Evolutionary conservation across 2,329 filamentous ascomycete species (phyloP).

Genomic region (Stagonosporopsis rhizophila): DNA sequence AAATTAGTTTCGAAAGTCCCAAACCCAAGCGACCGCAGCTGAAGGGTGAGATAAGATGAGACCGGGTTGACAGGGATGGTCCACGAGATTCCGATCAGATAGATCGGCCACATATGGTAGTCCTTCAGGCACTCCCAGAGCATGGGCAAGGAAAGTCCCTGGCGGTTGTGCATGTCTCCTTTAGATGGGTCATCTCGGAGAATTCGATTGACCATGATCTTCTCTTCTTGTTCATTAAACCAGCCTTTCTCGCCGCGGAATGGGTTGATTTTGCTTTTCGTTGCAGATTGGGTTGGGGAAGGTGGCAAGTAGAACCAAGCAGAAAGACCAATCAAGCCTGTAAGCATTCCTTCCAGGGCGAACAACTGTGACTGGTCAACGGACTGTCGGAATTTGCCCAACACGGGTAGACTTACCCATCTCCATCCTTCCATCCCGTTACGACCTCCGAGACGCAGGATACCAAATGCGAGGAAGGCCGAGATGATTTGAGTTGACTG

Average conservation of each 20-base stretch:
- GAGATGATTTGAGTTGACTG: slow-evolving; percentile 63
- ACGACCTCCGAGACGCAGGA: slow-evolving; percentile 58
- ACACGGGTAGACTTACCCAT: slow-evolving; percentile 56
- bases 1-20: slow-evolving; percentile 49
- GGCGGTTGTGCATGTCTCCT: slow-evolving; percentile 68
- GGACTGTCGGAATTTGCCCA: background rate
- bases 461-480: slow-evolving; percentile 64
- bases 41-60: slow-evolving; percentile 46
- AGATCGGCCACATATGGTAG: slow-evolving; percentile 62
- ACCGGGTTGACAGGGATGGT: slow-evolving; percentile 44
- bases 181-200: slow-evolving; percentile 64
- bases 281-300: slow-evolving; percentile 69
- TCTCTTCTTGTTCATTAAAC: slow-evolving; percentile 72
- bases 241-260: slow-evolving; percentile 69
- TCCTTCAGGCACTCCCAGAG: slow-evolving; percentile 60
- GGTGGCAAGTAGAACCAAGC: slow-evolving; percentile 52
- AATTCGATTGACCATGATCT: slow-evolving; percentile 72
- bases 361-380: background rate
- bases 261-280: slow-evolving; percentile 42
- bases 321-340: slow-evolving; percentile 46
- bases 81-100: slow-evolving; percentile 46
- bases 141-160: slow-evolving; percentile 58
- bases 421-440: slow-evolving; percentile 63
- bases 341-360: slow-evolving; percentile 50
- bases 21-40: slow-evolving; percentile 46